These are phyloP conservation scores for Aquilaria agallochum DNA, from an alignment of 441 rosid genomes.

Conservation along the genomic window DNA sequence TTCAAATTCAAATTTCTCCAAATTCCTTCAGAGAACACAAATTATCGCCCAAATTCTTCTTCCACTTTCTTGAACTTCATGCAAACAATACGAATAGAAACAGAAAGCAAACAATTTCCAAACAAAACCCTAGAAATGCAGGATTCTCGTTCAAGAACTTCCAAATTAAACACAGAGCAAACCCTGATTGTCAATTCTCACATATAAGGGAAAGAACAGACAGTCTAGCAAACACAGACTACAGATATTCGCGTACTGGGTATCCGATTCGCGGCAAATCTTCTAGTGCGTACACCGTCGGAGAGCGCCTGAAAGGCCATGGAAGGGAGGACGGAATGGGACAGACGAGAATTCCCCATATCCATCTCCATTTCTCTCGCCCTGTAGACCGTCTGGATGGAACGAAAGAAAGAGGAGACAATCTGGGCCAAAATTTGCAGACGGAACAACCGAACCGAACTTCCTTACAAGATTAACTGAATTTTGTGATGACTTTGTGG, in stretches of 20 bases:
- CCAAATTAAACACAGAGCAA: slow-evolving; percentile 10
- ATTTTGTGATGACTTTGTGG: too few relatives aligned
- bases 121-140: slow-evolving; percentile 18
- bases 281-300: slow-evolving; percentile 47
- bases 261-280: slow-evolving; percentile 36
- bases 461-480: too few relatives aligned
- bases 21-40: slow-evolving; percentile 3
- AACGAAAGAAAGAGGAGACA: too few relatives aligned
- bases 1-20: not conserved
- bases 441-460: too few relatives aligned
- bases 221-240: slow-evolving; percentile 23
- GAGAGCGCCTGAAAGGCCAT: slow-evolving; percentile 41
- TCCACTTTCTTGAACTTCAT: not conserved
- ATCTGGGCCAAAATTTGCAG: too few relatives aligned
- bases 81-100: slow-evolving; percentile 12
- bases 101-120: slow-evolving; percentile 11
- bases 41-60: slow-evolving; percentile 1
- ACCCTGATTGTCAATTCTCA: slow-evolving; percentile 3
- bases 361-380: slow-evolving; percentile 46
- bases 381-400: not conserved
- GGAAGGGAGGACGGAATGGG: slow-evolving; percentile 26
- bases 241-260: slow-evolving; percentile 58
- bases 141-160: slow-evolving; percentile 22
- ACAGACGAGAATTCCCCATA: slow-evolving; percentile 54
- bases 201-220: slow-evolving; percentile 8